These are phyloP conservation scores for Auriscalpium microsporum DNA, from an alignment of 768 basidiomycete genomes.

Conservation along the genomic window DNA sequence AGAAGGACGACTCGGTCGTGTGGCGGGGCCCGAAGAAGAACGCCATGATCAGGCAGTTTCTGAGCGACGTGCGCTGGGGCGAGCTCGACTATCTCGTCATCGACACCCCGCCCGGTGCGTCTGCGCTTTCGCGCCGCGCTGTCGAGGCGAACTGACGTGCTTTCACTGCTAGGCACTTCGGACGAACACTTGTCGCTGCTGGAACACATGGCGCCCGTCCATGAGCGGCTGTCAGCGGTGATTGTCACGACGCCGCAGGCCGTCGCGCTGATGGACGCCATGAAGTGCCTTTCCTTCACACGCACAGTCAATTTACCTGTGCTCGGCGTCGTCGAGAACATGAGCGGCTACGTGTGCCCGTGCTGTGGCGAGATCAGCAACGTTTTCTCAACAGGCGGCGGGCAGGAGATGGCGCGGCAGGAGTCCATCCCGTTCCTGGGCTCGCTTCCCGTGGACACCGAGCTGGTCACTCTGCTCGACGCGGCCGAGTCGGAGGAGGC, in stretches of 20 bases:
- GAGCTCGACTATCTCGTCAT: conserved; percentile 87
- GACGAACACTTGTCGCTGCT: conserved; percentile 96
- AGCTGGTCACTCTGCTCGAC: conserved; percentile 80
- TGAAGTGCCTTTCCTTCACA: conserved; percentile 95
- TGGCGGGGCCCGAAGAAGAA: conserved; percentile 99
- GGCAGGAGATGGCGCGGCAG: conserved; percentile 73
- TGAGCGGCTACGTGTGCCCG: conserved; percentile 97
- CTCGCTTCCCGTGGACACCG: conserved; percentile 86
- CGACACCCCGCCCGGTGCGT: conserved; percentile 93
- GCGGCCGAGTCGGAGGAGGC: conserved; percentile 34
- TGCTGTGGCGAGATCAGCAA: conserved; percentile 95
- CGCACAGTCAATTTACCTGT: conserved; percentile 80
- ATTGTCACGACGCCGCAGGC: conserved; percentile 98
- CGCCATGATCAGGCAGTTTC: conserved; percentile 94
- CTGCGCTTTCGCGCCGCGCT: neutral
- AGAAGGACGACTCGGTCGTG: conserved; percentile 86
- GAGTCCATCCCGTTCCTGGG: conserved; percentile 77
- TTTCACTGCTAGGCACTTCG: conserved; percentile 69
- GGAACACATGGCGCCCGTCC: conserved; percentile 85
- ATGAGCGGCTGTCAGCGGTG: conserved; percentile 69
- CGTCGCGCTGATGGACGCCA: conserved; percentile 88
- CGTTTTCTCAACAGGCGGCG: conserved; percentile 91
- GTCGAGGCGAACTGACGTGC: neutral
- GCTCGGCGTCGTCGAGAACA: conserved; percentile 92
- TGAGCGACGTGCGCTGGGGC: conserved; percentile 93